Percentiles rank a stretch among this genome's conserved stretches.
Conservation (phyloP, 208 protist species). For the Wallacemonas sp. region DNA sequence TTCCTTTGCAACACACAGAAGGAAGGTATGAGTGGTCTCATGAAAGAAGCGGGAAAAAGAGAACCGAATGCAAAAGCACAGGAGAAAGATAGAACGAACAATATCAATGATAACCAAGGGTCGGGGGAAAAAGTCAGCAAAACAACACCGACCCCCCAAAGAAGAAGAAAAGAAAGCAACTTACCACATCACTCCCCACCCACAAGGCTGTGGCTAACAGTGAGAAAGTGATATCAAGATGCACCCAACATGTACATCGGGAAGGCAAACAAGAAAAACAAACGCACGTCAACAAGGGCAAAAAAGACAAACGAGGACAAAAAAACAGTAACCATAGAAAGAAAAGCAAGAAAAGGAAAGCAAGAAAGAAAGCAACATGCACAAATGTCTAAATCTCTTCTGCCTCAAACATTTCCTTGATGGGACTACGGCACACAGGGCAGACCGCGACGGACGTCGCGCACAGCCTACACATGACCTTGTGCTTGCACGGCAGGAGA, state of each 20-base stretch:
- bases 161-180: conserved; percentile 5
- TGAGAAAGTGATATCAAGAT: conserved; percentile 5
- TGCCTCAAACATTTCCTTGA: conserved; percentile 84
- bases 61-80: neutral
- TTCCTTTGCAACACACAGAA: neutral
- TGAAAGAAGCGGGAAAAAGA: too few relatives aligned
- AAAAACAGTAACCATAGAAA: neutral
- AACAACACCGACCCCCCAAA: neutral
- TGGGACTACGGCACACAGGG: conserved; percentile 70
- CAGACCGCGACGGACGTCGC: conserved; percentile 54
- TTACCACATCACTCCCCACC: neutral
- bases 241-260: neutral
- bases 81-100: neutral
- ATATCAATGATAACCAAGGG: neutral
- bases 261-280: conserved; percentile 16
- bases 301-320: conserved; percentile 16
- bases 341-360: neutral
- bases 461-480: conserved; percentile 77
- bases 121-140: neutral
- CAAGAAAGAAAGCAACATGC: too few relatives aligned
- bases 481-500: conserved; percentile 82
- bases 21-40: too few relatives aligned
- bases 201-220: neutral
- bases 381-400: conserved; percentile 63
- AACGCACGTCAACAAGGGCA: too few relatives aligned